Base-by-base conservation (phyloP, 139 green algal species). In the Coelastrella sp. region DNA sequence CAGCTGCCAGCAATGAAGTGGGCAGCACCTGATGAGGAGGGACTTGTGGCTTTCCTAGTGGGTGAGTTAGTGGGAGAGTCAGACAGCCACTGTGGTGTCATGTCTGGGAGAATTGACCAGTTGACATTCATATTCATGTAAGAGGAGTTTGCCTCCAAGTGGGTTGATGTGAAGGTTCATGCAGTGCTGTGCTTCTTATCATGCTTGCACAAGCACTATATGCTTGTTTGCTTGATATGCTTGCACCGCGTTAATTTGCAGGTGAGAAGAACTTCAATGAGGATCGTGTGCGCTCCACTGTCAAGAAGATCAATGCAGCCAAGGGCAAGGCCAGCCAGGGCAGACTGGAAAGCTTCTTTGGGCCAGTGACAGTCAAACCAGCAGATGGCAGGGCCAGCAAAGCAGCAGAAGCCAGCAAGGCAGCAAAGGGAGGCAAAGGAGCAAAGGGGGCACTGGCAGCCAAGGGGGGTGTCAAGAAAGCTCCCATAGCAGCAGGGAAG, bases 211-310 rank as follows among this genome's bases (percentile, higher is more conserved):
- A 69, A 9, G 8, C 40, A 23, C 19, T 40, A 30, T 30, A 32
- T 38, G 62, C 27, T 5, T 66, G 2, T 6, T 23, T 66, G 57
- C 30, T 11, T 66, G 57, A 9, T 57, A 57, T 57, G 48, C 48
- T 2, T 15, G 17, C 48, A 57, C 57, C 57, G 30, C 57, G 6
- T 66, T 66, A 15, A 57, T n/a, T n/a, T 45, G n/a, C 77, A 84
- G 30, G 51, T 35, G 96, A 99, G 79, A 99, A 99, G 80, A 90
- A 86, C 41, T 99, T 99, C 92, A 95, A 91, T 76, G 93, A 98
- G 81, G 94, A 99, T 8, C 89, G 97, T 17, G 89, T 99, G 23
- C 90, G 93, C 34, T 90, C 86, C 37, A 89, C 92, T 0, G 74
- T 97, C 17, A 86, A 89, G 37, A 85, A 89, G 45, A 93, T 98